phyloP scores from a whole-genome alignment of 345 rosid species.

The Syzygium grande region DNA sequence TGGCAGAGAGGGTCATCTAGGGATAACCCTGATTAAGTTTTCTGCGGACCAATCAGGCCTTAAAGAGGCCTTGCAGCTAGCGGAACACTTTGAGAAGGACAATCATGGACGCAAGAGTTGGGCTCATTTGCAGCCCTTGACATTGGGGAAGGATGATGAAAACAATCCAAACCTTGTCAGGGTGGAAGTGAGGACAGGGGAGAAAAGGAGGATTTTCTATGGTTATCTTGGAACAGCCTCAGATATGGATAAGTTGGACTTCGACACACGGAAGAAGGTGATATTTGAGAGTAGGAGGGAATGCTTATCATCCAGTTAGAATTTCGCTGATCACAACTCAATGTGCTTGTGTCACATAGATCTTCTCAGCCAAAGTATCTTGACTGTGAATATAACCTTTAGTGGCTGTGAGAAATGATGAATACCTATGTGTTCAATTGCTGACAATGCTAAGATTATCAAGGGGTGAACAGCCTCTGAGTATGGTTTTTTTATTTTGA shows the following conservation, averaged over 20 bases:
- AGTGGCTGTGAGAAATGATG: neutral
- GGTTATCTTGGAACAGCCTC: constrained; percentile 71
- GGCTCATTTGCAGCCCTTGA: constrained; percentile 44
- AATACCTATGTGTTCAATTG: neutral
- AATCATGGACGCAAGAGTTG: constrained; percentile 76
- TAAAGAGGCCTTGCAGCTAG: constrained; percentile 65
- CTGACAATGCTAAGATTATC: neutral
- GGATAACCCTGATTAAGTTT: constrained; percentile 68
- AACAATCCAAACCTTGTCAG: constrained; percentile 63
- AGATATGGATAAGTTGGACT: constrained; percentile 75
- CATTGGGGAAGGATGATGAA: constrained; percentile 72
- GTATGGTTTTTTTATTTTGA: neutral
- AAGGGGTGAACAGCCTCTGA: neutral
- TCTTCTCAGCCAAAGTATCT: neutral
- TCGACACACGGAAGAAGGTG: constrained; percentile 72
- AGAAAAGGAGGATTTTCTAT: constrained; percentile 66
- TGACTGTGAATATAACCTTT: neutral
- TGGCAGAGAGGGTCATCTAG: constrained; percentile 93
- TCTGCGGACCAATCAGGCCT: constrained; percentile 60
- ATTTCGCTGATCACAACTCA: neutral
- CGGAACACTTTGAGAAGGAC: constrained; percentile 72
- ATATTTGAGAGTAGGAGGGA: constrained; percentile 68
- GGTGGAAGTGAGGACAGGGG: constrained; percentile 61
- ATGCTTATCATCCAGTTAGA: constrained; percentile 18
- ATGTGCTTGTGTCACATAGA: neutral